Evolutionary conservation across 2,329 filamentous ascomycete species (phyloP).

Genomic region (Colletotrichum destructivum): DNA sequence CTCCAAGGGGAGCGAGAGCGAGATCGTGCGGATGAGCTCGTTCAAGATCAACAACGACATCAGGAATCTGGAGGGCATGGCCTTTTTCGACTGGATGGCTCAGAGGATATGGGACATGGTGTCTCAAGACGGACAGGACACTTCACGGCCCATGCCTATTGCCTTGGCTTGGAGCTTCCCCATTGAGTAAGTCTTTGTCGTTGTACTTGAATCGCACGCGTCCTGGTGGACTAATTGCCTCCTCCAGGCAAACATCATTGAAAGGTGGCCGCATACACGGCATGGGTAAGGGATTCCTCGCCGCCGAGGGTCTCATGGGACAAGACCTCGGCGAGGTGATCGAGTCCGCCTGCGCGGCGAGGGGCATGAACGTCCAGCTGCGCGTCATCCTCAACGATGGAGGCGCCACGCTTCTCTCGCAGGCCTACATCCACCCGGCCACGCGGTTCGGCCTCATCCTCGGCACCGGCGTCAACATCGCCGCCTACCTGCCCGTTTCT

Average conservation of each 20-base stretch:
- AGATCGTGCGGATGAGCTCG: slow-evolving; percentile 68
- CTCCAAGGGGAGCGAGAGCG: slow-evolving; percentile 57
- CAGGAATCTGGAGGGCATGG: slow-evolving; percentile 70
- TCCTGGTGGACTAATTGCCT: slow-evolving; percentile 26
- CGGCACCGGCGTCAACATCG: slow-evolving; percentile 78
- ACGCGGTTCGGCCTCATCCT: slow-evolving; percentile 77
- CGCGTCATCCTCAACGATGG: slow-evolving; percentile 78
- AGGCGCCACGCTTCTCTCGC: slow-evolving; percentile 75
- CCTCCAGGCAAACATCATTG: slow-evolving; percentile 73
- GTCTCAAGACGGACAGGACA: slow-evolving; percentile 53
- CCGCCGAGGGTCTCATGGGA: slow-evolving; percentile 70
- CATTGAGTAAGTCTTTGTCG: slow-evolving; percentile 70
- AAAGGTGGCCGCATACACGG: slow-evolving; percentile 70
- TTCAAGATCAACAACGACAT: slow-evolving; percentile 71
- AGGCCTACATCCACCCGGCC: slow-evolving; percentile 71
- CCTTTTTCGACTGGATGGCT: slow-evolving; percentile 80
- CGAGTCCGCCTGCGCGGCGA: slow-evolving; percentile 65
- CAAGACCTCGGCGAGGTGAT: slow-evolving; percentile 74
- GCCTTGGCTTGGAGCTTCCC: slow-evolving; percentile 80
- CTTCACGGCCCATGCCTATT: slow-evolving; percentile 66
- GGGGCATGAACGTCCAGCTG: slow-evolving; percentile 69
- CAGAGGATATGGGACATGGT: slow-evolving; percentile 71
- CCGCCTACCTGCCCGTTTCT: slow-evolving; percentile 73
- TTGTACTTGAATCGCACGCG: neutral
- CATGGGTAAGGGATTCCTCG: slow-evolving; percentile 78